A percentile compares a stretch with the other conserved stretches of the same genome.
These are phyloP conservation scores for Elsinoe ampelina DNA, from an alignment of 2,329 filamentous ascomycete species.

Conservation along the genomic window DNA sequence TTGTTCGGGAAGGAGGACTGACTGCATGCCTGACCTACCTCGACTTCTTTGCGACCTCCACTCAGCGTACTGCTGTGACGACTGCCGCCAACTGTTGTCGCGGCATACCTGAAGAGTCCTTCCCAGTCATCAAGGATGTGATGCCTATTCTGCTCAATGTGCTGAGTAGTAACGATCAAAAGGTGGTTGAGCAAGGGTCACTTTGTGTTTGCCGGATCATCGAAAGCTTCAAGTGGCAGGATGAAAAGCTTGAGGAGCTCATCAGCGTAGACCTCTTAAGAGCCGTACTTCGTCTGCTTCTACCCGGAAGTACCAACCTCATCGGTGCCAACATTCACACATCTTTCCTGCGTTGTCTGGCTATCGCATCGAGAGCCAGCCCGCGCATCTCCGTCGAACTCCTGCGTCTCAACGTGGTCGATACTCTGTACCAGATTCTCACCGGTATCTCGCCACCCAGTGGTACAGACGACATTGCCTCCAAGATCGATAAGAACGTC, in stretches of 20 bases:
- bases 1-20: slow-evolving; percentile 89
- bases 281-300: slow-evolving; percentile 73
- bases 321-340: slow-evolving; percentile 94
- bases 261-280: slow-evolving; percentile 80
- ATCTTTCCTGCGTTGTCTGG: slow-evolving; percentile 83
- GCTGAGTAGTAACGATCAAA: slow-evolving; percentile 82
- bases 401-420: slow-evolving; percentile 92
- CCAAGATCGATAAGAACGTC: slow-evolving; percentile 88
- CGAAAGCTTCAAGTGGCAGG: slow-evolving; percentile 88
- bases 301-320: slow-evolving; percentile 90
- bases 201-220: slow-evolving; percentile 92
- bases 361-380: slow-evolving; percentile 82
- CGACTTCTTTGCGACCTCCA: slow-evolving; percentile 96
- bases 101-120: slow-evolving; percentile 90
- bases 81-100: slow-evolving; percentile 97
- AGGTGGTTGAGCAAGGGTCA: slow-evolving; percentile 93
- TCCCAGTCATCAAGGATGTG: slow-evolving; percentile 81
- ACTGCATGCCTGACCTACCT: slow-evolving; percentile 93
- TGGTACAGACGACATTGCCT: slow-evolving; percentile 65
- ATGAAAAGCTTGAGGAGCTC: slow-evolving; percentile 81
- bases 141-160: slow-evolving; percentile 94
- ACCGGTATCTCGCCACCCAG: slow-evolving; percentile 88
- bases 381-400: slow-evolving; percentile 79
- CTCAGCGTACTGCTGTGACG: slow-evolving; percentile 90
- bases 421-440: slow-evolving; percentile 93